phyloP scores from a whole-genome alignment of 768 basidiomycete genomes.

The Trametes cingulata region DNA sequence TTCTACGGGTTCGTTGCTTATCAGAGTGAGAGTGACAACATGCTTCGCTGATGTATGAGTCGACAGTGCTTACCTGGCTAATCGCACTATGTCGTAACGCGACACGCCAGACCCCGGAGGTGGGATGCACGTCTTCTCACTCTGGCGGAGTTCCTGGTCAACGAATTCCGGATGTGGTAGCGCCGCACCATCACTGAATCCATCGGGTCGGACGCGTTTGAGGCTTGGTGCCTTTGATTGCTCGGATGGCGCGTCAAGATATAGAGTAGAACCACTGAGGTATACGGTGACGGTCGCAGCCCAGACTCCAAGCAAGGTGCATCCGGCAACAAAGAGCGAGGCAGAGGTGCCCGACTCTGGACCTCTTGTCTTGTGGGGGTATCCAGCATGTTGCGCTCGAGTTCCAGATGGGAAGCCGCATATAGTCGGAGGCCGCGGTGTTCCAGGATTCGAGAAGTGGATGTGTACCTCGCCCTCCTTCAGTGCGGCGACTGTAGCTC shows the following conservation, averaged over 20 bases:
- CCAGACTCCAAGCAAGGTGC: neutral
- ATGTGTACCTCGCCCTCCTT: no score
- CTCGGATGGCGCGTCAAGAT: neutral
- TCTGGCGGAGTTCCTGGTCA: neutral
- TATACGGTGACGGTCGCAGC: neutral
- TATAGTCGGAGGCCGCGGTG: no score
- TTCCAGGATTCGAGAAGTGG: no score
- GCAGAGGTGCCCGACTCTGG: neutral
- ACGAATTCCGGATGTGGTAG: neutral
- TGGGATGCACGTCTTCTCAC: neutral
- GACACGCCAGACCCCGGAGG: neutral
- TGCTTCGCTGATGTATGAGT: no score
- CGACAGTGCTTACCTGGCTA: neutral
- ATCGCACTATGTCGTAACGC: neutral
- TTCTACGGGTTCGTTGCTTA: slow-evolving; percentile 1
- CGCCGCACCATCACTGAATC: no score
- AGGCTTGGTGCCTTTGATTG: no score
- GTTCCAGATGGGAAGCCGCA: no score
- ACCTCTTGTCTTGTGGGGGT: neutral
- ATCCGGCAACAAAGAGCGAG: neutral
- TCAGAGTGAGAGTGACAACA: neutral
- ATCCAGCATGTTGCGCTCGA: neutral
- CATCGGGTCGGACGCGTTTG: neutral
- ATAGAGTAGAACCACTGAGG: neutral
- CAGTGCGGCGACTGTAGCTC: no score